Percentiles rank a stretch among this genome's conserved stretches.
These are phyloP conservation scores for Naganishia liquefaciens DNA, from an alignment of 1,284 basidiomycete species.

Conservation along the genomic window DNA sequence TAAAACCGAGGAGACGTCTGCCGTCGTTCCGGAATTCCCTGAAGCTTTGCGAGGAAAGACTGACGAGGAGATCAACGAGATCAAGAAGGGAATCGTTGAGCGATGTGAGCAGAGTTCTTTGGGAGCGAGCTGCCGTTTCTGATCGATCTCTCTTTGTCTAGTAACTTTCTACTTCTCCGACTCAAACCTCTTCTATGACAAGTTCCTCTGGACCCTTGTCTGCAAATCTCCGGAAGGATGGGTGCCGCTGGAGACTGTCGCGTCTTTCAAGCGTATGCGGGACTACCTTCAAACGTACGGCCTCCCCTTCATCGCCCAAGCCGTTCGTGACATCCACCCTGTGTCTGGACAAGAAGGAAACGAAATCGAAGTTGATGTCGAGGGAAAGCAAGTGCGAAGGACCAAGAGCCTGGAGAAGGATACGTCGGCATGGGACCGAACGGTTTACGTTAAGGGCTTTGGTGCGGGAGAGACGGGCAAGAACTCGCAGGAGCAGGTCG, in stretches of 20 bases:
- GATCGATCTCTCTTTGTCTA: conserved; percentile 1
- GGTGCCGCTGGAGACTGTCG: conserved; percentile 83
- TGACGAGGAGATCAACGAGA: conserved; percentile 31
- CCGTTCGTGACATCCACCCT: conserved; percentile 59
- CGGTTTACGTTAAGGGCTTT: conserved; percentile 90
- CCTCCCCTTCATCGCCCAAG: conserved; percentile 65
- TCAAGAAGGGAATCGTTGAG: conserved; percentile 32
- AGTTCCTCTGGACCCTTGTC: conserved; percentile 94
- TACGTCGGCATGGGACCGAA: conserved; percentile 67
- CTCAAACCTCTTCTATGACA: conserved; percentile 94
- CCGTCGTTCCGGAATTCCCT: conserved; percentile 13
- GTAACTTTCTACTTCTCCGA: conserved; percentile 64
- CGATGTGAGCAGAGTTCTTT: conserved; percentile 27
- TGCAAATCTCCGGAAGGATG: conserved; percentile 76
- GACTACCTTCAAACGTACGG: conserved; percentile 64
- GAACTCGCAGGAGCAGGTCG: conserved; percentile 71
- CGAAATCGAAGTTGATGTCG: conserved; percentile 55
- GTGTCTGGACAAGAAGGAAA: conserved; percentile 38
- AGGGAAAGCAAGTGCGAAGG: conserved; percentile 71
- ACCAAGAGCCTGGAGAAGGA: conserved; percentile 69
- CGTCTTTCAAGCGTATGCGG: conserved; percentile 95
- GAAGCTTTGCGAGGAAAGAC: conserved; percentile 33
- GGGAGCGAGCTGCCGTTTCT: background rate
- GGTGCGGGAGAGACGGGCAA: conserved; percentile 64
- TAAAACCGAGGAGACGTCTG: background rate